These are phyloP conservation scores for Psilocybe cubensis DNA, from an alignment of 768 basidiomycete species.

Conservation along the genomic window DNA sequence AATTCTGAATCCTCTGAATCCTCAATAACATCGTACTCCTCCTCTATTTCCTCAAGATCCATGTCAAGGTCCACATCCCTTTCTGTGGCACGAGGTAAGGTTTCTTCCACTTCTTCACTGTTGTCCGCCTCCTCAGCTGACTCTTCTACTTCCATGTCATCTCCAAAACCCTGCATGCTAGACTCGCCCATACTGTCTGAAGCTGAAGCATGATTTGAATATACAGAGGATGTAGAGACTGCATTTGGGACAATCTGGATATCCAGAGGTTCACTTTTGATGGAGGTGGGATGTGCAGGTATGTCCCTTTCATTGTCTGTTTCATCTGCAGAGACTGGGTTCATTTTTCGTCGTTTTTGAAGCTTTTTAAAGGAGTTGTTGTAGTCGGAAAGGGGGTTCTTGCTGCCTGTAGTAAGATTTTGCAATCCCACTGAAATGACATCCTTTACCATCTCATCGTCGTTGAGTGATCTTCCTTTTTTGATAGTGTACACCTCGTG, in stretches of 20 bases:
- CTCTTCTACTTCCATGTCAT: background rate
- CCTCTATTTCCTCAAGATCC: background rate
- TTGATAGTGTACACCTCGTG: constrained; percentile 22
- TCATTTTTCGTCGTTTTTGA: background rate
- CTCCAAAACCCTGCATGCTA: no score
- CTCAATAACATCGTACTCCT: no score
- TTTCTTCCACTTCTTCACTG: background rate
- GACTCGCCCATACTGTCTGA: no score
- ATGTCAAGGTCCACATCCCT: background rate
- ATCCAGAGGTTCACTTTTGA: no score
- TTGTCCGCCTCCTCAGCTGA: background rate
- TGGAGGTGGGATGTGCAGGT: no score
- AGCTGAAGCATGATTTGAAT: no score
- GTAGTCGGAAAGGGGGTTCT: background rate
- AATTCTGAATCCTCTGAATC: no score
- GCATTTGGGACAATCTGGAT: no score
- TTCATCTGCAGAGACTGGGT: background rate
- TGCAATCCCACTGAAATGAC: background rate
- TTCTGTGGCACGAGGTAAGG: background rate
- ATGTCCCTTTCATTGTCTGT: no score
- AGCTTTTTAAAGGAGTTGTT: background rate
- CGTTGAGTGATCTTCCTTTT: constrained; percentile 18
- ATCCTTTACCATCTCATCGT: constrained; percentile 4
- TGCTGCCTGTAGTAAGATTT: background rate
- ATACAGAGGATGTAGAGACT: no score